Evolutionary conservation across 2,329 filamentous ascomycete genomes (phyloP).

Genomic region (Aspergillus arachidicola): DNA sequence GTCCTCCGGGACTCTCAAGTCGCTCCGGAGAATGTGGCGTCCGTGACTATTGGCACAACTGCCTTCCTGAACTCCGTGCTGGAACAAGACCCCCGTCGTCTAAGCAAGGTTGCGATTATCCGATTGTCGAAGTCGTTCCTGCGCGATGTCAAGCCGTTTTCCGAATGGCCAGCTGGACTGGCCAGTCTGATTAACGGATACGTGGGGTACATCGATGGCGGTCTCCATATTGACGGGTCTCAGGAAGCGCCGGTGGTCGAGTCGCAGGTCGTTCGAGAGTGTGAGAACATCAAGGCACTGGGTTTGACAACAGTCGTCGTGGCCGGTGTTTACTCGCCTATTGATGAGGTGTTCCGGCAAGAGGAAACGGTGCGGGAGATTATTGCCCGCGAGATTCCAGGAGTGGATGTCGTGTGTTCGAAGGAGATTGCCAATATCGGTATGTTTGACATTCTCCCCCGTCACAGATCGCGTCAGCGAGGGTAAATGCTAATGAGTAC

Average conservation of each 20-base stretch:
- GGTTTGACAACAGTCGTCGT: neutral
- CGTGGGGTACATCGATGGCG: neutral
- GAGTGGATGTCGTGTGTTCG: neutral
- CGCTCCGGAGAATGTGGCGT: conserved; percentile 40
- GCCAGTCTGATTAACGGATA: neutral
- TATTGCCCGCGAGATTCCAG: neutral
- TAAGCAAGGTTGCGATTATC: neutral
- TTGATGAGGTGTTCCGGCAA: neutral
- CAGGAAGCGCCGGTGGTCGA: neutral
- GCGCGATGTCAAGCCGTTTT: neutral
- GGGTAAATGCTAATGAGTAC: too few relatives aligned
- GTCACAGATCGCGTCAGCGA: conserved; percentile 44
- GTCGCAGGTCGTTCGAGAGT: neutral
- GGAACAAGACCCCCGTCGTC: neutral
- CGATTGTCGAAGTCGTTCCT: neutral
- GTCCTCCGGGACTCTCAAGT: conserved; percentile 12
- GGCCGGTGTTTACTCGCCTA: neutral
- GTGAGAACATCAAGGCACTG: neutral
- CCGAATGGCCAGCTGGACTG: neutral
- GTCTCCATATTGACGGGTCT: neutral
- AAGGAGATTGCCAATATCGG: neutral
- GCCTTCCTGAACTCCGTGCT: conserved; percentile 57
- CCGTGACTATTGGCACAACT: conserved; percentile 56
- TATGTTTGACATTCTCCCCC: neutral
- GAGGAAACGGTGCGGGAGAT: neutral